Evolutionary conservation across 345 rosid genomes (phyloP).

Genomic region (Chamaenerion angustifolium): DNA sequence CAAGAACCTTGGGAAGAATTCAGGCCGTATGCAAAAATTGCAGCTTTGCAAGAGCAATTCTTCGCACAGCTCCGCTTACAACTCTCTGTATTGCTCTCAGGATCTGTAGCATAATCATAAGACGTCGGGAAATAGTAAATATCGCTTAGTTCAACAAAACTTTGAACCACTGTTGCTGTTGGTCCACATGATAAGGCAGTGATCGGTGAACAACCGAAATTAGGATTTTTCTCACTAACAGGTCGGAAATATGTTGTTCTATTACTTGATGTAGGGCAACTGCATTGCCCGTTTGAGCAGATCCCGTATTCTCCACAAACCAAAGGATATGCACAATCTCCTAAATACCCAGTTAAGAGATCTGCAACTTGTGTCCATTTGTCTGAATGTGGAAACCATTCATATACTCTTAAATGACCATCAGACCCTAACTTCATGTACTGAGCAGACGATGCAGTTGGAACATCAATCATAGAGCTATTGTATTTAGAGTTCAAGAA

Average conservation of each 20-base stretch:
- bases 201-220: slow-evolving; percentile 13
- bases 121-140: slow-evolving; percentile 5
- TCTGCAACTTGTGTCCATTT: slow-evolving; percentile 10
- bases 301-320: slow-evolving; percentile 25
- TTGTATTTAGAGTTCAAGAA: background rate
- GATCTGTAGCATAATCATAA: background rate
- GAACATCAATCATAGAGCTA: background rate
- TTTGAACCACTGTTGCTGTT: slow-evolving; percentile 8
- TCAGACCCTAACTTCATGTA: slow-evolving; percentile 2
- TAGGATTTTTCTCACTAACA: slow-evolving; percentile 6
- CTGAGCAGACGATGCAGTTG: background rate
- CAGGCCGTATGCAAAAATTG: background rate
- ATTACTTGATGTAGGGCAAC: slow-evolving; percentile 9
- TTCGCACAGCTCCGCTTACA: slow-evolving; percentile 9
- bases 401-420: slow-evolving; percentile 7
- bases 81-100: background rate
- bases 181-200: slow-evolving; percentile 10
- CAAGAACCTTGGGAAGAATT: background rate
- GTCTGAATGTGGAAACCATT: background rate
- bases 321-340: slow-evolving; percentile 15
- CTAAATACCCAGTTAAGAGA: background rate
- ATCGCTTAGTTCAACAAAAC: slow-evolving; percentile 11
- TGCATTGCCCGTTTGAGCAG: slow-evolving; percentile 13
- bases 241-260: slow-evolving; percentile 10
- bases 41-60: slow-evolving; percentile 21